These are phyloP conservation scores for Fusarium temperatum DNA, from an alignment of 2,329 filamentous ascomycete species.

Conservation along the genomic window DNA sequence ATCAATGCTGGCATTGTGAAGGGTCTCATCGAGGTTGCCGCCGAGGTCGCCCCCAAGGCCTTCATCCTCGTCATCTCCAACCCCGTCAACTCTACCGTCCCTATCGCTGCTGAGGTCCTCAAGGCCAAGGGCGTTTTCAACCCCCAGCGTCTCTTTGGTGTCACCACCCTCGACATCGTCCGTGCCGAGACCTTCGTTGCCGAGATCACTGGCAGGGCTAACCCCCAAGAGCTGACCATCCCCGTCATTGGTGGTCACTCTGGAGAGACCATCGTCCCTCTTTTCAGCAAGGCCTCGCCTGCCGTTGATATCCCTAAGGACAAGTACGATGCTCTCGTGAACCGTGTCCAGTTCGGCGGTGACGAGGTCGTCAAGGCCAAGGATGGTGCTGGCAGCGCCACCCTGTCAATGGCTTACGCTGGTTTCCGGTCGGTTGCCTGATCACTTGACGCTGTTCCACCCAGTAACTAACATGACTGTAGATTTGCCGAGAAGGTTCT, in stretches of 20 bases:
- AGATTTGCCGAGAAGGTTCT: conserved; percentile 96
- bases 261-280: conserved; percentile 95
- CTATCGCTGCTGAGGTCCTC: conserved; percentile 95
- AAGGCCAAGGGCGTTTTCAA: conserved; percentile 95
- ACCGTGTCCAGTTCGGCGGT: conserved; percentile 97
- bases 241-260: conserved; percentile 98
- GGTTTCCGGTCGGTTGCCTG: conserved; percentile 76
- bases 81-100: conserved; percentile 98
- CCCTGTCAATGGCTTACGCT: conserved; percentile 94
- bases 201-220: conserved; percentile 81
- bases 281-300: conserved; percentile 92
- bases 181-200: conserved; percentile 97
- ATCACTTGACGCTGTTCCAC: not conserved
- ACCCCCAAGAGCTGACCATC: conserved; percentile 83
- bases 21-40: conserved; percentile 87
- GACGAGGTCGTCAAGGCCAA: conserved; percentile 97
- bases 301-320: conserved; percentile 83
- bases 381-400: conserved; percentile 89
- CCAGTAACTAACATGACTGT: conserved; percentile 18
- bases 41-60: conserved; percentile 89
- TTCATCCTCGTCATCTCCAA: conserved; percentile 98
- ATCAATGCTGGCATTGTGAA: conserved; percentile 99
- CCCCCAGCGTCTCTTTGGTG: conserved; percentile 94
- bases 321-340: conserved; percentile 88
- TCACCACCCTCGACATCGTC: conserved; percentile 98